phyloP scores from a whole-genome alignment of 2,329 filamentous ascomycete genomes.

The Colletotrichum liriopes region DNA sequence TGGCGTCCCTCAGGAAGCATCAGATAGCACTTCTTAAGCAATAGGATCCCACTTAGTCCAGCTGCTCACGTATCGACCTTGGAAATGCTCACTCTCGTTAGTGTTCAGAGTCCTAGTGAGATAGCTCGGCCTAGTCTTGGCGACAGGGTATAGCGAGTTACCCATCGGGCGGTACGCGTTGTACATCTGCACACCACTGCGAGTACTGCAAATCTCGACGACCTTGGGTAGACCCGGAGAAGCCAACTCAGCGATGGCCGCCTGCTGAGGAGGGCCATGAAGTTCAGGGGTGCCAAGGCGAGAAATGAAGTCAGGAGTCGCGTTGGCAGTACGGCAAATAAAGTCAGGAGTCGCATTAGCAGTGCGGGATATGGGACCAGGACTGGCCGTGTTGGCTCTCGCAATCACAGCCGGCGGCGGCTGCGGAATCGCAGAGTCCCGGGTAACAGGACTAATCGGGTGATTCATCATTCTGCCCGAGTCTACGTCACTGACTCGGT shows the following conservation, averaged over 20 bases:
- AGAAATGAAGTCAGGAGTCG: slow-evolving; percentile 18
- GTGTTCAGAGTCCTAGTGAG: slow-evolving; percentile 36
- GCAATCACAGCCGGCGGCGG: not conserved
- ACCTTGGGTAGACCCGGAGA: slow-evolving; percentile 41
- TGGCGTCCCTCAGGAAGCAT: not conserved
- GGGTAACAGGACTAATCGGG: slow-evolving; percentile 32
- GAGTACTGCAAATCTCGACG: slow-evolving; percentile 41
- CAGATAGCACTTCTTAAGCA: not conserved
- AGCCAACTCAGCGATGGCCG: slow-evolving; percentile 40
- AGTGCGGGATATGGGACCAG: slow-evolving; percentile 13
- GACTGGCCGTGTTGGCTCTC: slow-evolving; percentile 22
- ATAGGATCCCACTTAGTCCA: slow-evolving; percentile 33
- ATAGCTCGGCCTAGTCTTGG: slow-evolving; percentile 25
- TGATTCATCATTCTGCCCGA: slow-evolving; percentile 41
- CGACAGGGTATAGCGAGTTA: slow-evolving; percentile 22
- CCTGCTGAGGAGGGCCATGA: slow-evolving; percentile 40
- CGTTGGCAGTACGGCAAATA: not conserved
- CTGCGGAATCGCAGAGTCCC: not conserved
- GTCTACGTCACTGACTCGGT: slow-evolving; percentile 29
- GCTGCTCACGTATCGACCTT: slow-evolving; percentile 30
- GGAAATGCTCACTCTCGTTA: slow-evolving; percentile 21
- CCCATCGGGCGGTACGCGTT: slow-evolving; percentile 36
- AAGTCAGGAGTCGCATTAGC: slow-evolving; percentile 36
- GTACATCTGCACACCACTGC: slow-evolving; percentile 36
- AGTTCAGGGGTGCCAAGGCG: slow-evolving; percentile 41